Conservation (phyloP, 2,329 filamentous ascomycete genomes). For the Colletotrichum sansevieriae region DNA sequence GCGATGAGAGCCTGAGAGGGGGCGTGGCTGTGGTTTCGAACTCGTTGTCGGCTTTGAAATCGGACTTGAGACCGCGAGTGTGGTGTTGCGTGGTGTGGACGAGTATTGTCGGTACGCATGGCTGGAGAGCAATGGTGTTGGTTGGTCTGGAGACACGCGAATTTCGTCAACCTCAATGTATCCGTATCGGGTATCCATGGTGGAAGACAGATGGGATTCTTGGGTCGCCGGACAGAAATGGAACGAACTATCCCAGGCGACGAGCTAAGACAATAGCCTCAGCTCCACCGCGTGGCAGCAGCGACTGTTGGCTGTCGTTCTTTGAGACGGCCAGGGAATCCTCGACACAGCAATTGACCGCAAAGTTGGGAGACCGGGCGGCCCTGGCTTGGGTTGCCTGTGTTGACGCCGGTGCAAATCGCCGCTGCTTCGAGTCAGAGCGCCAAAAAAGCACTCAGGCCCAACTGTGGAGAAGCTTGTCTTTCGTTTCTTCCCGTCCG, state of each 20-base stretch:
- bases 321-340: slow-evolving; percentile 22
- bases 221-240: slow-evolving; percentile 17
- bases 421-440: slow-evolving; percentile 38
- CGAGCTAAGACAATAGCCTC: slow-evolving; percentile 24
- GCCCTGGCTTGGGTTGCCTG: slow-evolving; percentile 25
- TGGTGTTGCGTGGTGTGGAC: slow-evolving; percentile 7
- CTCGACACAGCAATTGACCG: slow-evolving; percentile 30
- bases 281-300: slow-evolving; percentile 34
- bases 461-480: slow-evolving; percentile 52
- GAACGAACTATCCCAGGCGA: slow-evolving; percentile 8
- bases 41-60: slow-evolving; percentile 11
- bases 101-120: background rate
- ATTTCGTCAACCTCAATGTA: slow-evolving; percentile 13
- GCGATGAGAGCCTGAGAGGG: slow-evolving; percentile 14
- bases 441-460: slow-evolving; percentile 53
- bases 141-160: slow-evolving; percentile 10
- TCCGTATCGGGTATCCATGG: too few relatives aligned
- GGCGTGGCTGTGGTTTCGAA: slow-evolving; percentile 25
- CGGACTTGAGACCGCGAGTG: background rate
- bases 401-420: slow-evolving; percentile 40
- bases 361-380: slow-evolving; percentile 26
- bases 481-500: slow-evolving; percentile 42
- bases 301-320: slow-evolving; percentile 29
- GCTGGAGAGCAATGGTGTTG: background rate
- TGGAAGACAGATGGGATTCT: slow-evolving; percentile 7